phyloP scores from a whole-genome alignment of 2,329 filamentous ascomycete genomes.

The Calonectria leucothoes region DNA sequence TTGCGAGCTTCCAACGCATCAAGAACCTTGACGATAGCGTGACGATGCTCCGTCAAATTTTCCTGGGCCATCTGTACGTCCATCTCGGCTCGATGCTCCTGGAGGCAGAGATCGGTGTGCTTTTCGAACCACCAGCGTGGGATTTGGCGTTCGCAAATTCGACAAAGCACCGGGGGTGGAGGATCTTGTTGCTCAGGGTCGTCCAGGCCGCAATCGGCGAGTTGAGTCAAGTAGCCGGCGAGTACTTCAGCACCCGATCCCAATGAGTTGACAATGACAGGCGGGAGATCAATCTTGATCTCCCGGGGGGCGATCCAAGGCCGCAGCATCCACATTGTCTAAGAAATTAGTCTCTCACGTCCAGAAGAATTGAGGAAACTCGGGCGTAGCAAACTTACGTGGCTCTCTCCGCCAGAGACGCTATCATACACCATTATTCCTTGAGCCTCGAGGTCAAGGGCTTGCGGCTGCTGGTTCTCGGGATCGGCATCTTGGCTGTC shows the following conservation, averaged over 20 bases:
- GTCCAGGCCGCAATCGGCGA: conserved; percentile 85
- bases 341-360: conserved; percentile 42
- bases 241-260: conserved; percentile 95
- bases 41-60: conserved; percentile 89
- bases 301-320: conserved; percentile 89
- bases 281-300: conserved; percentile 94
- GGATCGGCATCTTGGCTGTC: conserved; percentile 52
- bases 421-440: conserved; percentile 98
- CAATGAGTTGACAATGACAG: conserved; percentile 89
- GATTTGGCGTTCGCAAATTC: conserved; percentile 97
- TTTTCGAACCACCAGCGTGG: conserved; percentile 99
- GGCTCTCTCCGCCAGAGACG: conserved; percentile 85
- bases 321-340: conserved; percentile 99
- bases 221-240: conserved; percentile 89
- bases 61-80: conserved; percentile 97
- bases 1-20: conserved; percentile 88
- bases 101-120: conserved; percentile 93
- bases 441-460: conserved; percentile 90
- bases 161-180: conserved; percentile 90
- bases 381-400: conserved; percentile 72
- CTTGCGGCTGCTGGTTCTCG: conserved; percentile 51
- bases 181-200: conserved; percentile 82
- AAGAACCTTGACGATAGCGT: conserved; percentile 93
- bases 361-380: neutral
- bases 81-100: conserved; percentile 97